These are phyloP conservation scores for Carex pumila DNA, from an alignment of 176 grass and related monocot genomes.

Conservation along the genomic window DNA sequence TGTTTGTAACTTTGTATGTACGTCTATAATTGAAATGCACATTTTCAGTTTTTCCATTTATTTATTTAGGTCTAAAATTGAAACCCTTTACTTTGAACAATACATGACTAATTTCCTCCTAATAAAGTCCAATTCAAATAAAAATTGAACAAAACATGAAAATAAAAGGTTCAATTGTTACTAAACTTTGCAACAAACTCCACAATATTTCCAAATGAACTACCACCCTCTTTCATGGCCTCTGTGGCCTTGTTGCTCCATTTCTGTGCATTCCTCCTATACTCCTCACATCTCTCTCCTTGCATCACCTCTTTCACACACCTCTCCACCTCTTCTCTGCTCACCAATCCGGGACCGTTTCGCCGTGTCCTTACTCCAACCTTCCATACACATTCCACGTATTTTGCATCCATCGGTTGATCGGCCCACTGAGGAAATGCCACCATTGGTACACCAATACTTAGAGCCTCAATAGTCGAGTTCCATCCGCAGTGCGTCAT, in stretches of 20 bases:
- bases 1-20: no score
- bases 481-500: neutral
- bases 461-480: neutral
- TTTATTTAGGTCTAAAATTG: no score
- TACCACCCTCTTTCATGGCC: conserved; percentile 28
- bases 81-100: neutral
- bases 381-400: neutral
- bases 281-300: conserved; percentile 16
- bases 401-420: neutral
- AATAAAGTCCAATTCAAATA: neutral
- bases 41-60: no score
- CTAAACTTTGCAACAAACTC: conserved; percentile 26
- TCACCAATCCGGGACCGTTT: neutral
- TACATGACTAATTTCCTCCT: neutral
- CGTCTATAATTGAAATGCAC: no score
- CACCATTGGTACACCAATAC: neutral
- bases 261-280: conserved; percentile 11
- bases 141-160: neutral
- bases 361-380: neutral
- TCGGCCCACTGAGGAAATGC: conserved; percentile 1
- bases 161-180: neutral
- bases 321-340: neutral
- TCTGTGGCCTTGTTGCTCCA: conserved; percentile 23
- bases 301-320: conserved; percentile 23
- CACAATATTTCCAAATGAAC: conserved; percentile 23